Evolutionary conservation across 371 early-diverging fungal genomes (phyloP), one percentile per base, ranked within the genome.

Genomic region (Coemansia sp.): DNA sequence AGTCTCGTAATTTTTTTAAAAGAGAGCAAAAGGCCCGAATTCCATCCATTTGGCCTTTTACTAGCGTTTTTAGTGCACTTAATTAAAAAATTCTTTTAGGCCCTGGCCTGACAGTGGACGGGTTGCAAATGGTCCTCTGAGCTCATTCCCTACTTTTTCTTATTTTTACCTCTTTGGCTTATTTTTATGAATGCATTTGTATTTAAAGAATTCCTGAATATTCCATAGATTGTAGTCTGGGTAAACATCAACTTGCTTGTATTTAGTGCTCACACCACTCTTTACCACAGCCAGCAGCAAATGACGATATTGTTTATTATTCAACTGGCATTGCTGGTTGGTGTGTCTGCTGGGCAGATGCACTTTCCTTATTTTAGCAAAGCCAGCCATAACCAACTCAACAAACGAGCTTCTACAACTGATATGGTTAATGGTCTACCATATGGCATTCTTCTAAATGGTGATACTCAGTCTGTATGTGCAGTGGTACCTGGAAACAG

Each of bases 271-370:
- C 45, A 16, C n/a, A 45, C 8, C 14, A 16, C n/a, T 4, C 35
- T 8, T 43, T 43, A 14, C 16, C 4, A 43, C 6, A 52, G n/a
- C 5, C 7, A n/a, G 8, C 14, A 35, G 36, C 16, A 3, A 8
- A 31, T 35, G 14, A 52, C 35, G 35, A 35, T 35, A 52, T 7
- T 14, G n/a, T n/a, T 52, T 4, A 14, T 5, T n/a, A 14, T 36
- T 52, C 35, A n/a, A n/a, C 52, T 13, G 36, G 6, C 35, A 35
- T 34, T 34, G 52, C 20, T 52, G n/a, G 14, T 20, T 14, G n/a
- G 35, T n/a, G 11, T 52, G 31, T 52, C 38, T 53, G 53, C 53
- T 9, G 53, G 53, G 16, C 53, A 53, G 53, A 32, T 53, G 35
- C 7, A 8, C 11, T 26, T 36, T 0, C 53, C 35, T 53, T 13